phyloP scores from a whole-genome alignment of 495 filamentous ascomycete genomes.

The Penicillium malachiteum region DNA sequence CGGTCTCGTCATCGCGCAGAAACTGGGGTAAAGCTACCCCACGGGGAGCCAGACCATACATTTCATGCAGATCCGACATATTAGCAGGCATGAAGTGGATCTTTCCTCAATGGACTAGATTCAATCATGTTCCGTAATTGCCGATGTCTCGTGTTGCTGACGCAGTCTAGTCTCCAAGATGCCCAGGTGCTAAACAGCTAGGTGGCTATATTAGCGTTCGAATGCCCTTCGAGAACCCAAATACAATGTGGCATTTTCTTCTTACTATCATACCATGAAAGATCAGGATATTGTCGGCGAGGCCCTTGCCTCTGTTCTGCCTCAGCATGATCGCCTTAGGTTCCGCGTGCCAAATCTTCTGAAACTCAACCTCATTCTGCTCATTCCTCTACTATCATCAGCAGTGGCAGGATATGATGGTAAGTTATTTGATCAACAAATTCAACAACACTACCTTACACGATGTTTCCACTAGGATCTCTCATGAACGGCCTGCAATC shows the following conservation, averaged over 20 bases:
- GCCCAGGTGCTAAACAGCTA: too few relatives aligned
- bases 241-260: not conserved
- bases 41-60: too few relatives aligned
- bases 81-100: too few relatives aligned
- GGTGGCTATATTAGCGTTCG: too few relatives aligned
- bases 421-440: not conserved
- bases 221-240: too few relatives aligned
- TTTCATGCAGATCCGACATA: too few relatives aligned
- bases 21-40: too few relatives aligned
- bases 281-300: slow-evolving; percentile 22
- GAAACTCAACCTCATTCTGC: slow-evolving; percentile 38
- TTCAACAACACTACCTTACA: not conserved
- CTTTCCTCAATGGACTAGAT: too few relatives aligned
- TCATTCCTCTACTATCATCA: slow-evolving; percentile 40
- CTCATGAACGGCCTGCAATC: slow-evolving; percentile 17
- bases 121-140: too few relatives aligned
- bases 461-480: slow-evolving; percentile 10
- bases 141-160: too few relatives aligned
- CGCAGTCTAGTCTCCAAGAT: too few relatives aligned
- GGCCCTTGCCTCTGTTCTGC: slow-evolving; percentile 27
- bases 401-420: slow-evolving; percentile 40
- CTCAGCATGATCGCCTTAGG: slow-evolving; percentile 32
- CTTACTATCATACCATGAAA: slow-evolving; percentile 8
- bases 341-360: slow-evolving; percentile 33
- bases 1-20: too few relatives aligned